Percentiles rank a stretch among this genome's conserved stretches.
Conservation (phyloP, 352 stramenopile genomes). For the Phytophthora aleatoria region DNA sequence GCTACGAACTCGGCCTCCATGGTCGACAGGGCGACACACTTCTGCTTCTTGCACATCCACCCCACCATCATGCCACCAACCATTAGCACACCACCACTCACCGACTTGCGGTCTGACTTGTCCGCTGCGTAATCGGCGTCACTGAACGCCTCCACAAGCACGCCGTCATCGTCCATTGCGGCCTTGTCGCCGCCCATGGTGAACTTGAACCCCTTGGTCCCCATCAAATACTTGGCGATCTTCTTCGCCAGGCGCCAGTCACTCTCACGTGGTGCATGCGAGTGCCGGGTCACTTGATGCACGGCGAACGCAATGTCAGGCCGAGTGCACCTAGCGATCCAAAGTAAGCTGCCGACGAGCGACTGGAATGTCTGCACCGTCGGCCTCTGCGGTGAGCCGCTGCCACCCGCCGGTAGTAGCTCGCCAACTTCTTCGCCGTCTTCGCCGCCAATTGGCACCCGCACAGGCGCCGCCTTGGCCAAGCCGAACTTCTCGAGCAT, state of each 20-base stretch:
- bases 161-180: neutral
- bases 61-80: neutral
- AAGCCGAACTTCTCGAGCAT: neutral
- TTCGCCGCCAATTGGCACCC: conserved; percentile 11
- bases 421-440: neutral
- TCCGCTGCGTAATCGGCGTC: neutral
- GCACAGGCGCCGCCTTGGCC: neutral
- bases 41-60: too few species aligned
- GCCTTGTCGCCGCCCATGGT: neutral
- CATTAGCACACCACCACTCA: neutral
- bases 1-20: too few species aligned
- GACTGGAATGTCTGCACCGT: conserved; percentile 39
- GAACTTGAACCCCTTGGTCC: conserved; percentile 11
- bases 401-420: neutral
- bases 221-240: conserved; percentile 30
- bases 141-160: neutral
- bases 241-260: conserved; percentile 27
- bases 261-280: conserved; percentile 11
- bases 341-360: conserved; percentile 41
- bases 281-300: conserved; percentile 18
- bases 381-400: neutral
- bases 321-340: conserved; percentile 35
- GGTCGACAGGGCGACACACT: too few species aligned
- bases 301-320: conserved; percentile 36
- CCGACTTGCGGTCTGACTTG: neutral